phyloP scores from a whole-genome alignment of 352 stramenopile species.

The Pythium aristosporum region DNA sequence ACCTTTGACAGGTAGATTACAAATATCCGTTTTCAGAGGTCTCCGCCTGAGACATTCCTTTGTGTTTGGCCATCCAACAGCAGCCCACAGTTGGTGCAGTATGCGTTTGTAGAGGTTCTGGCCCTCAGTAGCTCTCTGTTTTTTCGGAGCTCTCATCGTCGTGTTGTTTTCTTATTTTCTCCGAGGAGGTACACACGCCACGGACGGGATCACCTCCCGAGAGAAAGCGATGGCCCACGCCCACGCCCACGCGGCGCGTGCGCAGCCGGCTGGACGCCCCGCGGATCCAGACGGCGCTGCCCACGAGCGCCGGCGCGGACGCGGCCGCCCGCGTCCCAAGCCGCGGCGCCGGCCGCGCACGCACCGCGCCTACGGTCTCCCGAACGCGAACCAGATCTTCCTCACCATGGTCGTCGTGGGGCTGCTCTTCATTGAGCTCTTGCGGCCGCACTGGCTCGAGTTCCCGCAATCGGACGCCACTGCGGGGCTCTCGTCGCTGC shows the following conservation, averaged over 20 bases:
- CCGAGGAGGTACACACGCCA: neutral
- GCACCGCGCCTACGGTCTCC: constrained; percentile 72
- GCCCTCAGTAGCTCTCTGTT: neutral
- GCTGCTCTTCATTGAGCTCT: constrained; percentile 62
- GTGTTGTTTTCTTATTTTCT: neutral
- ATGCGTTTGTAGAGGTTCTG: constrained; percentile 13
- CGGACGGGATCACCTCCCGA: neutral
- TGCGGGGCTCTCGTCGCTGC: constrained; percentile 60
- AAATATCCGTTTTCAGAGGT: neutral
- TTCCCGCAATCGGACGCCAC: constrained; percentile 39
- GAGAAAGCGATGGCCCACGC: neutral
- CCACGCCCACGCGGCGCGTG: neutral
- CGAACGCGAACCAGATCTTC: constrained; percentile 86
- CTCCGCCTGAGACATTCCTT: too few relatives aligned
- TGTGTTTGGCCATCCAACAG: too few relatives aligned
- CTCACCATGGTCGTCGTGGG: constrained; percentile 50
- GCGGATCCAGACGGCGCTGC: neutral
- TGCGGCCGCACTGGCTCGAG: constrained; percentile 63
- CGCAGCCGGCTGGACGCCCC: too few relatives aligned
- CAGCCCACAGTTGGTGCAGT: neutral
- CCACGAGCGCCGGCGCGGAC: neutral
- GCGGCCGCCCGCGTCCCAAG: neutral
- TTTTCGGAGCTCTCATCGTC: neutral
- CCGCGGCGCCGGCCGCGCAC: constrained; percentile 8
- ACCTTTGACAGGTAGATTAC: too few relatives aligned